These are phyloP conservation scores for Protomyces lactucae-debilis DNA, from an alignment of 1,139 yeast species.

Conservation along the genomic window DNA sequence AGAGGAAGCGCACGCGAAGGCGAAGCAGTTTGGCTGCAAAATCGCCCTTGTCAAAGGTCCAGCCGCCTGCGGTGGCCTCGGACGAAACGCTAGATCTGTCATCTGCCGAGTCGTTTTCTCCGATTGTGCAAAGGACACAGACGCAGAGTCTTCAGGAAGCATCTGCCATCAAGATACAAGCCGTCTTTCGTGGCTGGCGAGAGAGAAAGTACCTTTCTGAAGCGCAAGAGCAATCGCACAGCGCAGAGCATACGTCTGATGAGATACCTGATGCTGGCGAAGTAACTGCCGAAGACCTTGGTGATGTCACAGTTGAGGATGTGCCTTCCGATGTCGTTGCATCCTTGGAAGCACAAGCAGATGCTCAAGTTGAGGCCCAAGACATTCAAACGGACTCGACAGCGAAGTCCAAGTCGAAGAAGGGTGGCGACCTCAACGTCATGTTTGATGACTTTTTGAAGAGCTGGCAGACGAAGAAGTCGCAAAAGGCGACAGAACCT, in stretches of 20 bases:
- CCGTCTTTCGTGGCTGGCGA: constrained; percentile 21
- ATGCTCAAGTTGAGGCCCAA: background rate
- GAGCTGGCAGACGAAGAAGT: constrained; percentile 21
- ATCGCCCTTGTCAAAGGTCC: constrained; percentile 2
- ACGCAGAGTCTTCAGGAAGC: background rate
- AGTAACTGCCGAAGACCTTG: background rate
- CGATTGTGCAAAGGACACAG: background rate
- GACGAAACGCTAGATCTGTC: background rate
- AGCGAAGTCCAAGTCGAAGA: background rate
- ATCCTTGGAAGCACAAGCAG: background rate
- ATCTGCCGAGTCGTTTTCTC: constrained; percentile 1
- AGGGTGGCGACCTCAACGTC: background rate
- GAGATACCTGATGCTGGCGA: background rate
- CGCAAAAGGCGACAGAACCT: constrained; percentile 4
- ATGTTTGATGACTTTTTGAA: constrained; percentile 10
- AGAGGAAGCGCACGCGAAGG: constrained; percentile 21
- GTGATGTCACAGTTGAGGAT: background rate
- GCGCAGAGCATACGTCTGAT: background rate
- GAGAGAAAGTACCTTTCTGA: background rate
- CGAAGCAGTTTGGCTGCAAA: constrained; percentile 1
- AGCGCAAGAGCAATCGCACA: background rate
- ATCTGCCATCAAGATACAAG: constrained; percentile 8
- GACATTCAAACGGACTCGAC: no score
- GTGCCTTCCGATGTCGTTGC: background rate
- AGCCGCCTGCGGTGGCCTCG: background rate